A percentile compares a stretch with the other conserved stretches of the same genome.
Conservation (phyloP, 495 filamentous ascomycete species). For the Cenococcum geophilum region DNA sequence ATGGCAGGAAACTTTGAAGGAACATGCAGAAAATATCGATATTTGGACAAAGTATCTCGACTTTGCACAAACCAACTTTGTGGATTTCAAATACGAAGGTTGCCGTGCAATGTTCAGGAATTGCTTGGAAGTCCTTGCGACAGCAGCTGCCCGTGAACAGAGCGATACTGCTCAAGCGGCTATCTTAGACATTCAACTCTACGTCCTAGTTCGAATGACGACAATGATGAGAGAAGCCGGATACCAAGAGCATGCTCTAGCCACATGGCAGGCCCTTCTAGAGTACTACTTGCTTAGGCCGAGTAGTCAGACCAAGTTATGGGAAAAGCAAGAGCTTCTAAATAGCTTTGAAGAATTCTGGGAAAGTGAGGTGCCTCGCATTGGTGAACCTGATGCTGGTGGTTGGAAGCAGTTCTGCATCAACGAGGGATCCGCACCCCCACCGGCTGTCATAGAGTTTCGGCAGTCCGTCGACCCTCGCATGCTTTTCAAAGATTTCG, state of each 20-base stretch:
- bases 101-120: constrained; percentile 52
- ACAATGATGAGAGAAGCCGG: constrained; percentile 72
- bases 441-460: neutral
- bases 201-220: constrained; percentile 69
- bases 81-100: constrained; percentile 61
- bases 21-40: constrained; percentile 51
- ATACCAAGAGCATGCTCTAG: constrained; percentile 68
- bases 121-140: constrained; percentile 48
- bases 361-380: constrained; percentile 75
- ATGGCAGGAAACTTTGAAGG: constrained; percentile 57
- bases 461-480: neutral
- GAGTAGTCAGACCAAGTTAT: constrained; percentile 10
- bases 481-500: constrained; percentile 51
- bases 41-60: constrained; percentile 73
- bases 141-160: constrained; percentile 10
- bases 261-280: constrained; percentile 75
- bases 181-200: constrained; percentile 51
- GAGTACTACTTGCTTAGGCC: constrained; percentile 66
- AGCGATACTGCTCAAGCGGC: constrained; percentile 5
- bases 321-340: constrained; percentile 32
- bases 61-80: constrained; percentile 64
- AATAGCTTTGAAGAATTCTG: constrained; percentile 68
- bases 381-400: constrained; percentile 65
- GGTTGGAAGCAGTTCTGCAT: constrained; percentile 61
- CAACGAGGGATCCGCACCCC: constrained; percentile 20